A percentile compares a stretch with the other conserved stretches of the same genome.
phyloP scores from a whole-genome alignment of 140 eudicot species.

The Flaveria floridana region DNA sequence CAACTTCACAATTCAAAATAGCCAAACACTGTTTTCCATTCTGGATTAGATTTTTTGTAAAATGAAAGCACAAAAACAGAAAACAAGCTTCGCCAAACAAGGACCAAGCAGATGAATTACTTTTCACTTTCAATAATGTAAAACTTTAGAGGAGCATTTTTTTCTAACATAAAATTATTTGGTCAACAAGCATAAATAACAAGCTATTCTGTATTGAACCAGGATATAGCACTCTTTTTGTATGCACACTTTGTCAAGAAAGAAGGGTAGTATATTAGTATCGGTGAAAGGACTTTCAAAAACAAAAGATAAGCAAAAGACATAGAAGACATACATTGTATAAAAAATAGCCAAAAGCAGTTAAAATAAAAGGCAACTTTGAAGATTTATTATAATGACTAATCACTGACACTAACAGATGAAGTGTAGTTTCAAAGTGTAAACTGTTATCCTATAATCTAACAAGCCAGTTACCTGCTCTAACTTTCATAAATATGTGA shows the following conservation, averaged over 20 bases:
- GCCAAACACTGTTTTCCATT: background rate
- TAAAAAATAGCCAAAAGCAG: background rate
- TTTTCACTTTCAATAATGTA: background rate
- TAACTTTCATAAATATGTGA: background rate
- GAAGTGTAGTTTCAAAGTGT: background rate
- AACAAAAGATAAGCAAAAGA: background rate
- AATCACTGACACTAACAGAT: background rate
- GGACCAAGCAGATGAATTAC: background rate
- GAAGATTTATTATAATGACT: background rate
- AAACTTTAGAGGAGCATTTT: background rate
- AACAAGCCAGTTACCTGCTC: background rate
- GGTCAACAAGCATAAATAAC: background rate
- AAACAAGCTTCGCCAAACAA: conserved; percentile 1
- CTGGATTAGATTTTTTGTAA: background rate
- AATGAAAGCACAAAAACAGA: background rate
- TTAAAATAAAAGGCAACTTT: background rate
- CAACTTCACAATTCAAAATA: background rate
- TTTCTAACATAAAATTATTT: background rate
- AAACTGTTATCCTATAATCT: background rate
- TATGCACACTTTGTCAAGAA: background rate
- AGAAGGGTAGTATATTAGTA: background rate
- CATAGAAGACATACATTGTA: background rate
- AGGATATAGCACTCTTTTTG: background rate
- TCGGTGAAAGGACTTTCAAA: background rate
- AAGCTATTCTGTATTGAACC: too few relatives aligned